phyloP scores from a whole-genome alignment of 2,329 filamentous ascomycete species.

The Diaporthe citri region DNA sequence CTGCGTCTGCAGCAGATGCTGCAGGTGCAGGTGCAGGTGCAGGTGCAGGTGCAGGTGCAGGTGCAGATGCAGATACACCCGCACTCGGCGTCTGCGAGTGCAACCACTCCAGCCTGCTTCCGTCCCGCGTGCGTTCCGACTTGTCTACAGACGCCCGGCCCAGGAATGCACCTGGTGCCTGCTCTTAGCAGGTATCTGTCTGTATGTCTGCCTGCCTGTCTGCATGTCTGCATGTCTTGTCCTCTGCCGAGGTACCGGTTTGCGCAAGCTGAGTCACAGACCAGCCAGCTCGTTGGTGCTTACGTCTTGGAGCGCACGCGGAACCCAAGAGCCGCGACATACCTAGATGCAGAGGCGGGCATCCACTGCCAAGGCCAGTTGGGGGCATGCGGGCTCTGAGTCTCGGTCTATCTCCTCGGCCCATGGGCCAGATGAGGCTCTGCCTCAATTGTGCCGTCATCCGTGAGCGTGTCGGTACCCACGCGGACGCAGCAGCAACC shows the following conservation, averaged over 20 bases:
- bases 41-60: background rate
- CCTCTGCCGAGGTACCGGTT: background rate
- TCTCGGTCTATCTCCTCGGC: constrained; percentile 19
- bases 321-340: background rate
- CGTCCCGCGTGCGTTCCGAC: background rate
- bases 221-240: background rate
- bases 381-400: background rate
- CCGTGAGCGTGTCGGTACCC: background rate
- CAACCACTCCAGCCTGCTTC: constrained; percentile 19
- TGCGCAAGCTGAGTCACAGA: constrained; percentile 10
- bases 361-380: background rate
- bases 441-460: constrained; percentile 20
- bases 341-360: background rate
- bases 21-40: background rate
- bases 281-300: background rate
- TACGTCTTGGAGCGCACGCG: background rate
- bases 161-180: background rate
- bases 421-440: constrained; percentile 16
- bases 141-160: constrained; percentile 4
- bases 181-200: background rate
- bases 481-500: constrained; percentile 3
- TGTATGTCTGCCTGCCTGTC: background rate
- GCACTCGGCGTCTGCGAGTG: constrained; percentile 7
- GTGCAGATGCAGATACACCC: background rate
- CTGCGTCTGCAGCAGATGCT: background rate